Percentiles rank a stretch among this genome's conserved stretches.
Conservation (phyloP, 305 asterid species). For the Fraxinus albicans region DNA sequence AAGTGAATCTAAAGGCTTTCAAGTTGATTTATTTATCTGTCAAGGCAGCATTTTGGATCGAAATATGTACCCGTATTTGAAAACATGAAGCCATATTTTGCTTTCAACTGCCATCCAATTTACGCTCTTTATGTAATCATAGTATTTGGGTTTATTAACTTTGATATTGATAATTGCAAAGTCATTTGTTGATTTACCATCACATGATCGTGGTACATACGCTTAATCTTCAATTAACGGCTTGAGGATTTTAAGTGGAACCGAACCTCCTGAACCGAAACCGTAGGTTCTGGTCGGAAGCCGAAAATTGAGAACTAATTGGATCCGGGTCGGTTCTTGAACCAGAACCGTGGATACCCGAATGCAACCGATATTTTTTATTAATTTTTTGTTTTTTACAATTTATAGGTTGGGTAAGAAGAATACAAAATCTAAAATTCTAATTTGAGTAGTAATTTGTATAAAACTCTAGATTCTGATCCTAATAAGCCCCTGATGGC, state of each 20-base stretch:
- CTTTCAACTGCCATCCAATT: not conserved
- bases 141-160: not conserved
- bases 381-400: not conserved
- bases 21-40: not conserved
- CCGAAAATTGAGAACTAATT: not conserved
- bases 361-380: not conserved
- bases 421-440: not conserved
- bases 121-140: not conserved
- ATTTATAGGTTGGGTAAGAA: not conserved
- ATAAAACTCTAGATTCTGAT: not conserved
- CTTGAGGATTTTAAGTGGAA: not conserved
- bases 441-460: not conserved
- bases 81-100: not conserved
- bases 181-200: not conserved
- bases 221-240: not conserved
- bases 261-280: not conserved
- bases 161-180: not conserved
- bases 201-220: not conserved
- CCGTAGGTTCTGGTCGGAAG: too few species aligned
- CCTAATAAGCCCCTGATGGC: not conserved
- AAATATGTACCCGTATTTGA: not conserved
- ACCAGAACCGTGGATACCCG: not conserved
- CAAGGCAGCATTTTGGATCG: not conserved
- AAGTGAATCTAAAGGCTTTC: not conserved
- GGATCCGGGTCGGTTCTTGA: not conserved